Percentiles rank a stretch among this genome's conserved stretches.
Evolutionary conservation across 345 rosid genomes (phyloP).

Genomic region (Populus deltoides): DNA sequence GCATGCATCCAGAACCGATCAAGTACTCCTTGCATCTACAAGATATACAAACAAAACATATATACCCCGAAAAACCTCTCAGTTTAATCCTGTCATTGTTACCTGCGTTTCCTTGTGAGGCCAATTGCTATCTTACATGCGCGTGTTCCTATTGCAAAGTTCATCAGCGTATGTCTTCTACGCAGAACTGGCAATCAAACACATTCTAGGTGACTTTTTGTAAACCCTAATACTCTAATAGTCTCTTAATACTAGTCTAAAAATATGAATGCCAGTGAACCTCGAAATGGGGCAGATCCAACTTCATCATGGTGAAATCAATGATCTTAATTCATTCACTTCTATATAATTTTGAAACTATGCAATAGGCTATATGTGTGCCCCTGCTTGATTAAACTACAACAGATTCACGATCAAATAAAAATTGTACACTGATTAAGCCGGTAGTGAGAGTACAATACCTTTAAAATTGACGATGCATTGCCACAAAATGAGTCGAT

Average conservation of each 20-base stretch:
- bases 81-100: neutral
- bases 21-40: neutral
- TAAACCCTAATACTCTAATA: neutral
- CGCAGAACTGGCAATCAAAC: neutral
- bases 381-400: neutral
- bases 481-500: conserved; percentile 25
- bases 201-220: neutral
- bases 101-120: neutral
- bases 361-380: neutral
- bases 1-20: neutral
- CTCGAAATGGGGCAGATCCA: neutral
- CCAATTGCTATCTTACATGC: neutral
- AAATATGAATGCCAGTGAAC: neutral
- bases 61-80: neutral
- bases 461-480: conserved; percentile 37
- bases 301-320: neutral
- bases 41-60: neutral
- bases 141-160: neutral
- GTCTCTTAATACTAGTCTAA: neutral
- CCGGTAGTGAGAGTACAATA: neutral
- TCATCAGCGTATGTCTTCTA: neutral
- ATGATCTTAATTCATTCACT: neutral
- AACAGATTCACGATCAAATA: neutral
- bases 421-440: no score
- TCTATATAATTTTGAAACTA: neutral